Percentiles rank a stretch among this genome's conserved stretches.
Conservation (phyloP, 495 filamentous ascomycete species). For the Penicillium tannophilum region DNA sequence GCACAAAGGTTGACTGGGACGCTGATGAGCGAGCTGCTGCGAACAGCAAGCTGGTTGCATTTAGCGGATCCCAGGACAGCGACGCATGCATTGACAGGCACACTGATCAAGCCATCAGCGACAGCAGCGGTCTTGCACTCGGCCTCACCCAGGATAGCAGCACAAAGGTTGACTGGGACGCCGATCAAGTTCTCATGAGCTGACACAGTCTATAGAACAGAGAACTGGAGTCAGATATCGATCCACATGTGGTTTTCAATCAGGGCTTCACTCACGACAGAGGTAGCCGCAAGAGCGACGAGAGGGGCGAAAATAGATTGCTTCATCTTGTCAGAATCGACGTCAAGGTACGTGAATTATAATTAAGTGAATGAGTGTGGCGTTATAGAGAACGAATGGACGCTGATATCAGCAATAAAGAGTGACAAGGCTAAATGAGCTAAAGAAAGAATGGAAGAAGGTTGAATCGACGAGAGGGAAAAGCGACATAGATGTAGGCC, state of each 20-base stretch:
- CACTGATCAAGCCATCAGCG: conserved; percentile 29
- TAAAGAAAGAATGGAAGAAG: neutral
- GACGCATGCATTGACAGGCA: conserved; percentile 29
- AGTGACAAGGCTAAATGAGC: neutral
- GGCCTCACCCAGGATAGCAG: conserved; percentile 29
- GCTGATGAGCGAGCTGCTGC: conserved; percentile 29
- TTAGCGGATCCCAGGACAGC: conserved; percentile 33
- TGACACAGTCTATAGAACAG: conserved; percentile 17
- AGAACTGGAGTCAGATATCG: conserved; percentile 4
- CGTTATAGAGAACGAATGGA: conserved; percentile 26
- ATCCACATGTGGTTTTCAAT: neutral
- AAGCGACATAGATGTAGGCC: neutral
- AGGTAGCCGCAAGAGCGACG: conserved; percentile 29
- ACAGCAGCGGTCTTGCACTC: conserved; percentile 26
- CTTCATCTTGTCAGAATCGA: conserved; percentile 32
- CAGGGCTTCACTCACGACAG: conserved; percentile 13
- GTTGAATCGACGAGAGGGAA: neutral
- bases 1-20: conserved; percentile 32
- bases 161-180: conserved; percentile 30
- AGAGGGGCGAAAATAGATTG: conserved; percentile 30
- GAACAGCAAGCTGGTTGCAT: conserved; percentile 29
- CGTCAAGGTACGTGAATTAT: conserved; percentile 19
- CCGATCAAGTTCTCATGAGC: conserved; percentile 28
- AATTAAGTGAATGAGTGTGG: conserved; percentile 8
- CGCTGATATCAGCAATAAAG: conserved; percentile 14